Evolutionary conservation across 1,284 basidiomycete species (phyloP), one percentile per base, ranked within the genome.

Genomic region (Cutaneotrichosporon cutaneum): DNA sequence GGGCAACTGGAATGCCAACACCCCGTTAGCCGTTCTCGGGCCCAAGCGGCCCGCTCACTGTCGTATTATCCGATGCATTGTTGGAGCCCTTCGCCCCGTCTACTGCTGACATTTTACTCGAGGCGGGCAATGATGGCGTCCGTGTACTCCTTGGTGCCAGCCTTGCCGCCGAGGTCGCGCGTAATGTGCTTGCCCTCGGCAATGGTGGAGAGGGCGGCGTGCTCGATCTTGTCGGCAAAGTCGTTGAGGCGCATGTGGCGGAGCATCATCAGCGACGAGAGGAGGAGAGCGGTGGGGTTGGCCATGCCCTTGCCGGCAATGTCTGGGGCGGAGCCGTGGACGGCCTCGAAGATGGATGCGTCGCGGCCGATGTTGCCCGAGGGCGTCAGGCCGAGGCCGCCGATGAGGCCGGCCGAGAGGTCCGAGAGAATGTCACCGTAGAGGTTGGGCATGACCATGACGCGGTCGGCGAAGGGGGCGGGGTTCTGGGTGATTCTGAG

Each of bases 381-480:
- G 39, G 96, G 96, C 13, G 96, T 99, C 64, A 99, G 85, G 70
- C 95, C 96, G 69, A 99, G 85, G 74, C 96, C 96, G 71, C 96
- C 96, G 80, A 99, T 99, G 72, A 99, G 85, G 72, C 95, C 96
- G 66, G 96, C 96, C 70, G 95, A 97, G 90, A 99, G 95, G 81
- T 99, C 95, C 56, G 95, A 98, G 67, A 98, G 83, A 78, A 99
- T 99, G 81, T 97, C 95, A 80, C 82, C 82, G 78, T 82, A 82
- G 67, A 99, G 83, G 85, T 99, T 99, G 68, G 96, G 96, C 95
- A 99, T 99, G 71, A 99, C 96, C 95, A 99, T 99, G 72, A 99
- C 96, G 64, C 93, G 90, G 83, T 98, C 94, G 53, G 91, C 85
- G 82, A 89, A 99, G 11, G 96, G 96, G 69, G 82, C 84, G 36